Base-by-base conservation (phyloP, 257 asterid species). In the Gentiana macrophylla region DNA sequence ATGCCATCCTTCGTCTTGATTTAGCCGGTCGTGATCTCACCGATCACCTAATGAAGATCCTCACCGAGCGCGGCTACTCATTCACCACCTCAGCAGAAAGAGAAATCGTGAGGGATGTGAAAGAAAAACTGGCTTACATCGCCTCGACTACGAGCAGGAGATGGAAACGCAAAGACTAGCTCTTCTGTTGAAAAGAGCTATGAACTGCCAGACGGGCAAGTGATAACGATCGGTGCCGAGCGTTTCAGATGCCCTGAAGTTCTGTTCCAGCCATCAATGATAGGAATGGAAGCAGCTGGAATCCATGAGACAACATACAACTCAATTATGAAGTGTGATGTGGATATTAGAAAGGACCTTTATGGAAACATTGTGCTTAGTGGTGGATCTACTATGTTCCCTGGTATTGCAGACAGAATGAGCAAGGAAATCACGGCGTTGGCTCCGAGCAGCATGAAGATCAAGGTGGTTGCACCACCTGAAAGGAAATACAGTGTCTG, bases 391-490 rank as follows among this genome's bases (percentile, higher is more conserved):
- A 75, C 80, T 50, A 75, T 75, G 80, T 75, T 75, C 68, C 65
- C 74, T 0, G 80, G 80, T 12, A 70, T 75, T 64, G 77, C 72
- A 8, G 74, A 71, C 34, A 70, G 80, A 57, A 70, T 75, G 80
- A 70, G 74, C 62, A 75, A 67, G 56, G 80, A 75, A 61, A 75
- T 75, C 34, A 75, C 70, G 3, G 80, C 80, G 13, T 57, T 71
- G 46, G 80, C 80, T 33, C 80, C 80, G 34, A 75, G 77, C 61
- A 75, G 80, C 80, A 71, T 75, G 80, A 75, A 71, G 73, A 75
- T 75, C 63, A 67, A 70, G 62, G 80, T 75, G 60, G 77, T 75
- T 1, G 77, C 80, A 13, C 77, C 77, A 49, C 77, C 77, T 11
- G 77, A 75, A 64, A 75, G 80, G 35, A 75, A 75, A 56, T 75